Conservation (phyloP, 768 basidiomycete species). For the Flagelloscypha sp. region DNA sequence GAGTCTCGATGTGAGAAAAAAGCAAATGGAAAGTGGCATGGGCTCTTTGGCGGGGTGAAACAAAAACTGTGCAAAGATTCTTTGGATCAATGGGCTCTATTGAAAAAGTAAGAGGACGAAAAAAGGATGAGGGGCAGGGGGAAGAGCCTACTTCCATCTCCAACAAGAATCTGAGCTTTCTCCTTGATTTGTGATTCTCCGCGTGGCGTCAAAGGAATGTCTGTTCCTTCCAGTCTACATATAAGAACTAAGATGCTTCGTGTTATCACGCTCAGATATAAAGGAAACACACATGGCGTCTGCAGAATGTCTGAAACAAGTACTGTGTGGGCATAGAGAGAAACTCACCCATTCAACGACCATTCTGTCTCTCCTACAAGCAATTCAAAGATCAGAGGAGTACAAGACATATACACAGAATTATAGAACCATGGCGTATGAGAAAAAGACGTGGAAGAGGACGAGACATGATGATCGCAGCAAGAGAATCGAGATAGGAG, state of each 20-base stretch:
- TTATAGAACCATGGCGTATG: constrained; percentile 59
- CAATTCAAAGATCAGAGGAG: not conserved
- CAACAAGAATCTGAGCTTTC: constrained; percentile 61
- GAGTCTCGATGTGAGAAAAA: constrained; percentile 44
- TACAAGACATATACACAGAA: constrained; percentile 6
- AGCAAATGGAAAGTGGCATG: constrained; percentile 80
- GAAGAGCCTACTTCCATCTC: constrained; percentile 58
- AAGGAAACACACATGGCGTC: constrained; percentile 48
- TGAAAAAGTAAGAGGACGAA: not conserved
- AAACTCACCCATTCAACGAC: constrained; percentile 72
- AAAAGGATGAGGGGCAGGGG: not conserved
- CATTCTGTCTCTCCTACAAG: constrained; percentile 83
- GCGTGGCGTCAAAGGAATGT: constrained; percentile 76
- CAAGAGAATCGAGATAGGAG: not conserved
- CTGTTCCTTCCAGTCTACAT: constrained; percentile 73
- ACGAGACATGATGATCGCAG: constrained; percentile 21
- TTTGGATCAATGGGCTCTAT: constrained; percentile 71
- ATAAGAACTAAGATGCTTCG: constrained; percentile 5
- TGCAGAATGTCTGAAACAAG: constrained; percentile 16
- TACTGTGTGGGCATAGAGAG: not conserved
- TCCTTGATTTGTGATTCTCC: constrained; percentile 67
- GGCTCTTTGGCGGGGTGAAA: constrained; percentile 86
- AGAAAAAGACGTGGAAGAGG: constrained; percentile 72
- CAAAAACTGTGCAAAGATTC: constrained; percentile 64
- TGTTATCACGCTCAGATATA: no score